Percentiles rank a stretch among this genome's conserved stretches.
Evolutionary conservation across 2,329 filamentous ascomycete species (phyloP).

Genomic region (Periconia digitata): DNA sequence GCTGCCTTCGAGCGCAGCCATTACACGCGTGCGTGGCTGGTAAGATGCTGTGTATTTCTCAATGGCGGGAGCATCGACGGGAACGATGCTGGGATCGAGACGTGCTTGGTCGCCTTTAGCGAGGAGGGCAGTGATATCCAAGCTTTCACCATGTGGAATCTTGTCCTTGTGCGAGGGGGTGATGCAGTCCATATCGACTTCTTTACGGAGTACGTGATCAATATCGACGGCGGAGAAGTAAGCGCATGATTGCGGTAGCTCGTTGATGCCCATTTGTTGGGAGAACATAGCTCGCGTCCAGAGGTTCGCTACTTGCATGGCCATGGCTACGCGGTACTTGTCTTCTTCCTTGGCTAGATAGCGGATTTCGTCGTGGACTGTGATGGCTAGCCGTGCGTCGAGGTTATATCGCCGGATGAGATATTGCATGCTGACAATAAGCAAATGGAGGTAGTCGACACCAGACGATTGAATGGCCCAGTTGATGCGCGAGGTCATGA

Average conservation of each 20-base stretch:
- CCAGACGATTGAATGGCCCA: conserved; percentile 99
- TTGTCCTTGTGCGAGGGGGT: conserved; percentile 80
- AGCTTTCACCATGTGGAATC: conserved; percentile 81
- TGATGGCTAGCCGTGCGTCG: conserved; percentile 82
- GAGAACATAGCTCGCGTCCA: conserved; percentile 98
- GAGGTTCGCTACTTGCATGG: conserved; percentile 87
- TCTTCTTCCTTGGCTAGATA: conserved; percentile 86
- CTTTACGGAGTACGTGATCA: conserved; percentile 92
- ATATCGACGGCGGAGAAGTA: conserved; percentile 97
- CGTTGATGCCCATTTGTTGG: conserved; percentile 93
- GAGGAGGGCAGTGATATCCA: conserved; percentile 81
- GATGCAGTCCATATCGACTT: conserved; percentile 96
- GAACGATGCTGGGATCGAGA: conserved; percentile 66
- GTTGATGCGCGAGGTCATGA: conserved; percentile 95
- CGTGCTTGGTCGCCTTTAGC: conserved; percentile 68
- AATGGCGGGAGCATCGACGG: conserved; percentile 60
- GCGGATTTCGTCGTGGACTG: conserved; percentile 95
- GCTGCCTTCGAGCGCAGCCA: conserved; percentile 64
- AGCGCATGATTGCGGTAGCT: conserved; percentile 89
- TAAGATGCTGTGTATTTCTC: conserved; percentile 71
- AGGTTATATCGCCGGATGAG: conserved; percentile 83
- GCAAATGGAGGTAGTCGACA: conserved; percentile 92
- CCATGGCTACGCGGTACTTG: conserved; percentile 87
- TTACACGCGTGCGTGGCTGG: conserved; percentile 72
- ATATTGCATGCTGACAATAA: conserved; percentile 95